A percentile compares a stretch with the other conserved stretches of the same genome.
Conservation (phyloP, 2,329 filamentous ascomycete species). For the Colletotrichum graminicola region DNA sequence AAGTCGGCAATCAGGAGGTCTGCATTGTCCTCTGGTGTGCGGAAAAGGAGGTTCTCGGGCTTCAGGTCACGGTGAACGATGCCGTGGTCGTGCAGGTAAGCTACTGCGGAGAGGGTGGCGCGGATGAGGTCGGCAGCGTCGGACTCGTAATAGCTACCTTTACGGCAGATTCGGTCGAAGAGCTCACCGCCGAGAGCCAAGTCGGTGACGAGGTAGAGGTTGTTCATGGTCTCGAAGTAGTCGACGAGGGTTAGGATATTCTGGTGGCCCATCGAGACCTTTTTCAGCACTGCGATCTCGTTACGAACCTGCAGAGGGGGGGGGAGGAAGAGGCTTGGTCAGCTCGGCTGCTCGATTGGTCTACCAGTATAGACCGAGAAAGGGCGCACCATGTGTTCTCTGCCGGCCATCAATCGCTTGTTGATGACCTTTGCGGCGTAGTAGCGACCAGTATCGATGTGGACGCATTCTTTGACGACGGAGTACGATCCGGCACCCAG, state of each 20-base stretch:
- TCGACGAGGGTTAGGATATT: slow-evolving; percentile 98
- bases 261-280: slow-evolving; percentile 98
- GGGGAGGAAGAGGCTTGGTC: not conserved
- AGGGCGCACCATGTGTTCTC: slow-evolving; percentile 90
- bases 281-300: slow-evolving; percentile 96
- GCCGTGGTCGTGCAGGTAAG: slow-evolving; percentile 97
- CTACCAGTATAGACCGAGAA: slow-evolving; percentile 10
- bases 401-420: slow-evolving; percentile 95
- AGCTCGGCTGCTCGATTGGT: slow-evolving; percentile 13
- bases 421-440: slow-evolving; percentile 99
- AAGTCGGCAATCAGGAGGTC: slow-evolving; percentile 98
- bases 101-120: slow-evolving; percentile 94
- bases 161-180: slow-evolving; percentile 98
- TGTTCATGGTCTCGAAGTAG: slow-evolving; percentile 99
- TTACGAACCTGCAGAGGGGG: slow-evolving; percentile 82
- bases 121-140: slow-evolving; percentile 96
- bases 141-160: slow-evolving; percentile 98
- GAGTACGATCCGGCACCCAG: slow-evolving; percentile 97
- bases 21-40: slow-evolving; percentile 97
- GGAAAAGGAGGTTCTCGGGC: slow-evolving; percentile 95
- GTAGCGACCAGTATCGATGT: slow-evolving; percentile 97
- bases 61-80: slow-evolving; percentile 99
- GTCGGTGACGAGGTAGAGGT: slow-evolving; percentile 97
- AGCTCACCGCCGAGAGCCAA: slow-evolving; percentile 95
- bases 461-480: slow-evolving; percentile 98